A percentile compares a stretch with the other conserved stretches of the same genome.
phyloP scores from a whole-genome alignment of 805 yeast species.

The Candida sakaeoensis region DNA sequence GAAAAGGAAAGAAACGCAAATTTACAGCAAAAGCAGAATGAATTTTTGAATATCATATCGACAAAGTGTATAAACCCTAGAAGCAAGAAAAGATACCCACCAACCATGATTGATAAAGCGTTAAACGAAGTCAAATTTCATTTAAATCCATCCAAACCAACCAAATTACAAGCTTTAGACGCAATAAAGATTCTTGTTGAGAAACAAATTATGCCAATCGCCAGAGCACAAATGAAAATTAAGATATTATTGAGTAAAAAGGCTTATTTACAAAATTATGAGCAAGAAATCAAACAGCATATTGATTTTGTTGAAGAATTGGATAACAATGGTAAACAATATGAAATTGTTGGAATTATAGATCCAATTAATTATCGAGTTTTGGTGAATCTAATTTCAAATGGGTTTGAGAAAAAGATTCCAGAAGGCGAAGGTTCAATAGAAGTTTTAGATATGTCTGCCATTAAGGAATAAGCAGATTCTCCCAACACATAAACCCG shows the following conservation, averaged over 20 bases:
- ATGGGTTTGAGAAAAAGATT: slow-evolving; percentile 41
- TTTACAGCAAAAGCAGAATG: slow-evolving; percentile 70
- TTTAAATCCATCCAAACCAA: slow-evolving; percentile 65
- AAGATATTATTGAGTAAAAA: slow-evolving; percentile 56
- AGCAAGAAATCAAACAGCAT: slow-evolving; percentile 29
- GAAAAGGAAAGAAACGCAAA: slow-evolving; percentile 87
- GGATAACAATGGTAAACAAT: slow-evolving; percentile 37
- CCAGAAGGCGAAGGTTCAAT: slow-evolving; percentile 58
- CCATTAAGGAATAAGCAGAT: slow-evolving; percentile 47
- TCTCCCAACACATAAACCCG: too few species aligned
- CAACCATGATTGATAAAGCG: slow-evolving; percentile 89
- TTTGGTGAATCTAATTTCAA: slow-evolving; percentile 54
- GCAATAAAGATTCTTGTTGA: slow-evolving; percentile 77
- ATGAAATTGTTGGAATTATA: slow-evolving; percentile 55
- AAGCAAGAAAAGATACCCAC: slow-evolving; percentile 87
- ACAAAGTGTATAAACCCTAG: slow-evolving; percentile 90
- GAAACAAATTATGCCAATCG: slow-evolving; percentile 85
- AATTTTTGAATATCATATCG: slow-evolving; percentile 76
- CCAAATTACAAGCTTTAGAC: slow-evolving; percentile 87
- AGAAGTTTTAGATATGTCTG: slow-evolving; percentile 88
- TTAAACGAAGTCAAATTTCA: slow-evolving; percentile 75
- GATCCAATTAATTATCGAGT: slow-evolving; percentile 83
- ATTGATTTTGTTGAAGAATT: slow-evolving; percentile 40
- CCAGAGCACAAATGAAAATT: slow-evolving; percentile 90
- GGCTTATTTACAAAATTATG: slow-evolving; percentile 41